Percentiles rank a stretch among this genome's conserved stretches.
These are phyloP conservation scores for Sugiyamaella novakii DNA, from an alignment of 1,139 yeast species.

Conservation along the genomic window DNA sequence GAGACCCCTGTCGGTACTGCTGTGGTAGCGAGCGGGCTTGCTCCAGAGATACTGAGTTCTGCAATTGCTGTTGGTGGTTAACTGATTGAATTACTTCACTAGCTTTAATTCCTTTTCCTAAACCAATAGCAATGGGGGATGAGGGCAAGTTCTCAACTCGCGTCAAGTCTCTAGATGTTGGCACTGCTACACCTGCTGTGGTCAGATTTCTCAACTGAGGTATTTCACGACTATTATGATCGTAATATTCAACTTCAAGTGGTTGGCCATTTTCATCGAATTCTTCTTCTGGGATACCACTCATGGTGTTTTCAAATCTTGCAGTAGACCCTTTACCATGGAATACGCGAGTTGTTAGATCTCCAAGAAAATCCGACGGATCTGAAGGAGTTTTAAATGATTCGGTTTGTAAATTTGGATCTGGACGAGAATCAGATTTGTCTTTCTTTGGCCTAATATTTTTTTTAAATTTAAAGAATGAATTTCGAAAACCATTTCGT, in stretches of 20 bases:
- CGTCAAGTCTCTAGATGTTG: not conserved
- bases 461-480: not conserved
- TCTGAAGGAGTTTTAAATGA: too few relatives aligned
- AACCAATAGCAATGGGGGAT: too few relatives aligned
- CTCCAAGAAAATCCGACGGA: too few relatives aligned
- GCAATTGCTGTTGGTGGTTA: not conserved
- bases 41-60: not conserved
- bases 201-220: not conserved
- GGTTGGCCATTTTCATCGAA: slow-evolving; percentile 1
- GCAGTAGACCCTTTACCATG: not conserved
- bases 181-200: not conserved
- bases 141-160: not conserved
- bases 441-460: too few relatives aligned
- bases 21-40: too few relatives aligned
- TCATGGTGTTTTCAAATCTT: slow-evolving; percentile 1
- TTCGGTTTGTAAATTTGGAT: too few relatives aligned
- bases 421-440: too few relatives aligned
- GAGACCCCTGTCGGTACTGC: not conserved
- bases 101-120: not conserved
- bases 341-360: not conserved
- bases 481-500: not conserved
- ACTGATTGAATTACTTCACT: not conserved
- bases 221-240: not conserved
- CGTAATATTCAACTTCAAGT: not conserved
- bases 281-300: slow-evolving; percentile 2